Base-by-base conservation (phyloP, 495 filamentous ascomycete species). In the Penicillium steckii region DNA sequence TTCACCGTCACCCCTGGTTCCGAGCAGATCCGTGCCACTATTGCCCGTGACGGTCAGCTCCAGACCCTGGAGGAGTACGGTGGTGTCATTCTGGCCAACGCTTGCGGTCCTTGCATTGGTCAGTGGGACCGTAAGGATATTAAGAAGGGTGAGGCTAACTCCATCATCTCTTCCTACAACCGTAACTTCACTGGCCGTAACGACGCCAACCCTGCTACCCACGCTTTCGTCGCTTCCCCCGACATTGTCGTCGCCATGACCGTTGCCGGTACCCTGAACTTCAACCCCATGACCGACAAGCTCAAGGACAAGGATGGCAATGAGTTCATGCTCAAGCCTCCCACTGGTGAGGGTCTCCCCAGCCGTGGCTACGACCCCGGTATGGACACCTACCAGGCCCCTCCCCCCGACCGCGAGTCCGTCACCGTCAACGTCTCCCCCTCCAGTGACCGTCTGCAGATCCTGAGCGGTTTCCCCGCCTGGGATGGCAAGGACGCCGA, bases 171-270 rank as follows among this genome's bases (percentile, higher is more conserved):
- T 27, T 96, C 91, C 35, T 94, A 96, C 84, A 96, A 95, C 84
- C 91, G 94, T 75, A 99, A 99, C 84, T 99, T 99, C 80, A 97
- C 93, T 61, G 94, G 94, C 59, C 91, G 94, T 74, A 98, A 98
- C 76, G 94, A 98, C 64, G 94, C 93, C 61, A 99, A 99, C 82
- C 95, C 94, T 35, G 91, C 94, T 44, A 99, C 94, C 53, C 94
- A 97, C 79, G 88, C 93, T 54, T 99, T 99, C 75, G 95, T 99
- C 61, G 86, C 94, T 62, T 97, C 95, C n/a, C 94, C 94, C 56
- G 94, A 99, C 74, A 80, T 99, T 44, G 91, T 96, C 50, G 90
- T 95, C 35, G 94, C 94, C 60, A 75, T 98, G 82, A 85, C 87
- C 57, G 80, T 96, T 69, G 94, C 94, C 53, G 94, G 94, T 59